These are phyloP conservation scores for Mucor velutinosus DNA, from an alignment of 371 early-diverging fungal genomes.

Conservation along the genomic window DNA sequence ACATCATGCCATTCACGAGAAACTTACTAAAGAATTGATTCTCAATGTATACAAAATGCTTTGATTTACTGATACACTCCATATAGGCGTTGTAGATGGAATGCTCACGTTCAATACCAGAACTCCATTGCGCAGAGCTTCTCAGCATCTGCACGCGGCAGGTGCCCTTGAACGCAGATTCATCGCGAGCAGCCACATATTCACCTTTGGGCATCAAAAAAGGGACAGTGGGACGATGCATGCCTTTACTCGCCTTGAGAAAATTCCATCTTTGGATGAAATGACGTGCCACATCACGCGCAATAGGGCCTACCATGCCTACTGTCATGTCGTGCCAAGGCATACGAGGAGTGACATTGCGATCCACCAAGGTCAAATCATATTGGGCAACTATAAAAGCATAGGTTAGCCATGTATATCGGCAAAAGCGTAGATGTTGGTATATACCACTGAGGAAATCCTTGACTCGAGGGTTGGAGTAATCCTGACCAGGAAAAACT, in stretches of 20 bases:
- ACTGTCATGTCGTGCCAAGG: conserved; percentile 94
- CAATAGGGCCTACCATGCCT: conserved; percentile 75
- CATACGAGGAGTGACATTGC: conserved; percentile 76
- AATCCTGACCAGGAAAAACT: conserved; percentile 87
- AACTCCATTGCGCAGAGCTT: conserved; percentile 71
- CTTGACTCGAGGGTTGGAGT: conserved; percentile 87
- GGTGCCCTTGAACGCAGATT: conserved; percentile 59
- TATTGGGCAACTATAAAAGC: conserved; percentile 47
- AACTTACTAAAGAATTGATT: conserved; percentile 31
- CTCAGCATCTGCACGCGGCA: conserved; percentile 74
- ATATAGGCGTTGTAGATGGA: conserved; percentile 88
- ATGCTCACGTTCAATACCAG: conserved; percentile 64
- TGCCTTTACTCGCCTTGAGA: conserved; percentile 72
- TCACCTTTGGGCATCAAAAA: conserved; percentile 81
- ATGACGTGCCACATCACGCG: conserved; percentile 87
- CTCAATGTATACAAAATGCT: conserved; percentile 70
- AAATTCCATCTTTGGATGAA: conserved; percentile 95
- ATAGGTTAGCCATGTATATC: neutral
- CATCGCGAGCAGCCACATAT: conserved; percentile 70
- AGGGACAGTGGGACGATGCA: conserved; percentile 63
- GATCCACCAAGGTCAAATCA: conserved; percentile 54
- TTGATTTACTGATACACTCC: conserved; percentile 73
- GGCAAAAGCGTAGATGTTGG: neutral
- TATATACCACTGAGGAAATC: conserved; percentile 79
- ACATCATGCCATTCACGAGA: too few species aligned